Percentiles rank a stretch among this genome's conserved stretches.
Evolutionary conservation across 768 basidiomycete genomes (phyloP).

Genomic region (Kwoniella sp.): DNA sequence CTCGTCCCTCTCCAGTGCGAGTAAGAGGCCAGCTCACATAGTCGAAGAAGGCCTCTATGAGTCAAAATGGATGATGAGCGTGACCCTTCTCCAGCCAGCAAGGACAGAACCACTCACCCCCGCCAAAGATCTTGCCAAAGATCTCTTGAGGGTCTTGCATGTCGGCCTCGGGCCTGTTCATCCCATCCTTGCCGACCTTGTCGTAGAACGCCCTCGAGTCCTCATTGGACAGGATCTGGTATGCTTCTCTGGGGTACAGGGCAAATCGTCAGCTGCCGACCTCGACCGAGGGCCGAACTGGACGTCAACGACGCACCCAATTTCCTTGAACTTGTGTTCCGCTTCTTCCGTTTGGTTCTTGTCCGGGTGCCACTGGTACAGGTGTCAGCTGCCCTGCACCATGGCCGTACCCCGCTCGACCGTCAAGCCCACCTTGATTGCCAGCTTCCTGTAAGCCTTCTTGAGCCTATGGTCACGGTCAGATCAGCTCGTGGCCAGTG

Average conservation of each 20-base stretch:
- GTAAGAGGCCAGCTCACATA: conserved; percentile 64
- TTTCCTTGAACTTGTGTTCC: conserved; percentile 93
- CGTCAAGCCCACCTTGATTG: conserved; percentile 72
- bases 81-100: not conserved
- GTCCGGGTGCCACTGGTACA: conserved; percentile 78
- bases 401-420: not conserved
- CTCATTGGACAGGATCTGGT: conserved; percentile 66
- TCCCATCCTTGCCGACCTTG: conserved; percentile 88
- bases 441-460: conserved; percentile 90
- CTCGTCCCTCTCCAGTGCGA: not conserved
- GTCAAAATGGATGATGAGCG: not conserved
- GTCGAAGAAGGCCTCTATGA: conserved; percentile 70
- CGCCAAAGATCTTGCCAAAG: conserved; percentile 93
- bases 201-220: conserved; percentile 87
- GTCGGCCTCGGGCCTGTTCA: conserved; percentile 65
- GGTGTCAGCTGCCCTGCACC: conserved; percentile 6
- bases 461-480: conserved; percentile 58
- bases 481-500: not conserved
- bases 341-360: conserved; percentile 91
- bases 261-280: not conserved
- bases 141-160: conserved; percentile 92
- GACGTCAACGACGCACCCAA: conserved; percentile 58
- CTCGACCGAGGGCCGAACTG: not conserved
- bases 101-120: conserved; percentile 47
- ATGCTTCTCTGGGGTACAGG: conserved; percentile 65